Conservation (phyloP, 148 eudicot species). For the Rhododendron mucronatum region DNA sequence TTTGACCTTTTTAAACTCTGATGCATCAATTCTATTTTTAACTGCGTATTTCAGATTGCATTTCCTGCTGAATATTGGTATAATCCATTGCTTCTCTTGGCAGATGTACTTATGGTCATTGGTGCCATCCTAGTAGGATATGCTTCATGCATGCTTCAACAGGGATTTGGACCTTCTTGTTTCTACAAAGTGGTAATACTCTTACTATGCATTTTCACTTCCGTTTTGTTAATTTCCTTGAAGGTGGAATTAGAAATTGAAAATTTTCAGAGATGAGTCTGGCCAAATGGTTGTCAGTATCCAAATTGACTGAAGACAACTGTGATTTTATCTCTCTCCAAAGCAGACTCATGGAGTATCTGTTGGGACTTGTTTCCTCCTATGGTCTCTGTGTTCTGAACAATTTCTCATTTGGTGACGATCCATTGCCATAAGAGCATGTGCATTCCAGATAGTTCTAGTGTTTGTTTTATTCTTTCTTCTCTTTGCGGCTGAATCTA, state of each 20-base stretch:
- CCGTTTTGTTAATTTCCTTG: neutral
- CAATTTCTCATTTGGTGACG: neutral
- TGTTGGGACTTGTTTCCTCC: neutral
- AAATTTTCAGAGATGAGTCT: neutral
- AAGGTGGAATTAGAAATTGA: neutral
- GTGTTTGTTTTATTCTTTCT: neutral
- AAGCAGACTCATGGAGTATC: neutral
- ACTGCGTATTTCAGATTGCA: neutral
- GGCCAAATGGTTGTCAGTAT: neutral
- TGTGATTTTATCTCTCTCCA: neutral
- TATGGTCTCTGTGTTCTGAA: neutral
- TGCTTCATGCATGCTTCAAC: conserved; percentile 68
- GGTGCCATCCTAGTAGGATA: conserved; percentile 76
- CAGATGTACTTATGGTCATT: conserved; percentile 64
- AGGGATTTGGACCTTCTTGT: conserved; percentile 63
- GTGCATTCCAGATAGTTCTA: neutral
- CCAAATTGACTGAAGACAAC: neutral
- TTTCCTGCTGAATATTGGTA: neutral
- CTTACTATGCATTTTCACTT: neutral
- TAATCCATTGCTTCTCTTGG: conserved; percentile 9
- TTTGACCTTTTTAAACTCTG: neutral
- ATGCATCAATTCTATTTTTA: neutral
- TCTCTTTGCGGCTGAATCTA: conserved; percentile 7
- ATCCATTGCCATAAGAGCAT: neutral
- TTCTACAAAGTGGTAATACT: conserved; percentile 42